Conservation (phyloP, 768 basidiomycete species). For the Gloeopeniophorella convolvens region DNA sequence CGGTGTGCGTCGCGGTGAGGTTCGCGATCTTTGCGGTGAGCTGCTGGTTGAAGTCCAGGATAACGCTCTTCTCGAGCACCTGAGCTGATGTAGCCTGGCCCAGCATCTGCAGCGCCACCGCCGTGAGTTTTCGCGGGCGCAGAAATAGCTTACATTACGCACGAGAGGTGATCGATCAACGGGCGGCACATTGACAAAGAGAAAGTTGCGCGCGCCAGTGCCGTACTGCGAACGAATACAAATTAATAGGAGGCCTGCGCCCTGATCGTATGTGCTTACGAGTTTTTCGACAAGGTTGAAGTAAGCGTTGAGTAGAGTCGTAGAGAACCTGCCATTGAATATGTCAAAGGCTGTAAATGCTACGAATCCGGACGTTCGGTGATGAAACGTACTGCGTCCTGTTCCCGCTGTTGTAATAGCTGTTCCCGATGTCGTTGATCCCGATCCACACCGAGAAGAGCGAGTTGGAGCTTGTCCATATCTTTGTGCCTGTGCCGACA, state of each 20-base stretch:
- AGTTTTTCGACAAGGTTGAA: conserved; percentile 45
- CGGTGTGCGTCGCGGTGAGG: conserved; percentile 40
- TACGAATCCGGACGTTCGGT: not conserved
- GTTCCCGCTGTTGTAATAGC: conserved; percentile 41
- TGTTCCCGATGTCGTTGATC: conserved; percentile 62
- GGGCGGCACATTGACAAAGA: conserved; percentile 58
- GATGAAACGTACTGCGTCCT: conserved; percentile 38
- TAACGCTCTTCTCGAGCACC: conserved; percentile 39
- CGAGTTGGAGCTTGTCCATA: conserved; percentile 51
- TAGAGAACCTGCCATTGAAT: conserved; percentile 37
- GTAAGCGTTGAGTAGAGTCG: conserved; percentile 41
- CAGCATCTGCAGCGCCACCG: conserved; percentile 40
- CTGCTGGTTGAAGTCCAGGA: conserved; percentile 46
- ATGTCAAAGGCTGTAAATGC: conserved; percentile 4
- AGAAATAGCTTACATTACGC: conserved; percentile 37
- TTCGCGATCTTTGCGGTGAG: conserved; percentile 35
- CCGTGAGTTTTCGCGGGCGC: conserved; percentile 28
- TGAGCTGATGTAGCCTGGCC: conserved; percentile 35
- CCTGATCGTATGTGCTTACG: conserved; percentile 27
- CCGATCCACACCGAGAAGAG: conserved; percentile 69
- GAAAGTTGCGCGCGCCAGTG: conserved; percentile 53
- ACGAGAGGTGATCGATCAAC: conserved; percentile 53
- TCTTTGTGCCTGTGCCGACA: conserved; percentile 41
- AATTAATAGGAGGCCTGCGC: not conserved
- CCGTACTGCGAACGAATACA: conserved; percentile 19